Base-by-base conservation (phyloP, 2,329 filamentous ascomycete genomes). In the Ceratocystis alfenasii region DNA sequence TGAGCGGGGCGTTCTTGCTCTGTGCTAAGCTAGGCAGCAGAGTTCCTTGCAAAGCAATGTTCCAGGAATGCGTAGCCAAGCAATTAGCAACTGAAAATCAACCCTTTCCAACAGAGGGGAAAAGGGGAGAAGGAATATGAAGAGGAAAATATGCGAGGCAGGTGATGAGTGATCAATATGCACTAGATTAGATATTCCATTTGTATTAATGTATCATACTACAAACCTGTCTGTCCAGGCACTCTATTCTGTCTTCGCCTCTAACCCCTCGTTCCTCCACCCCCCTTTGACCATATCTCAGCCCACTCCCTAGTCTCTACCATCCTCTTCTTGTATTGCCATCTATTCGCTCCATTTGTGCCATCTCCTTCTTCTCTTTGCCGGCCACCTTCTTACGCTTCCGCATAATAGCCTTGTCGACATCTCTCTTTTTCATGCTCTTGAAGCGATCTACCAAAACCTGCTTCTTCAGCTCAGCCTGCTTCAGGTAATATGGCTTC, bases 1-100 rank as follows among this genome's bases (percentile, higher is more conserved):
- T 99, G 65, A 96, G 91, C 74, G 94, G 94, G 0, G 95, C 94
- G 0, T 99, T 99, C 74, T 76, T 99, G 72, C 79, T 99, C 20
- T 99, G 94, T 75, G 92, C 94, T 0, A 83, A 86, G 70, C 74
- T 99, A 68, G 91, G 90, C 2, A 96, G 90, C 74, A 82, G 84
- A 69, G 92, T 99, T 2, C 80, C 80, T 66, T 96, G 93, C 71
- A 84, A 87, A 69, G 85, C 88, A 67, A 76, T 99, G 77, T 99
- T 99, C 74, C 79, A 81, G 66, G 76, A 82, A 22, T 65, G 64
- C 62, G 66, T 68, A 28, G 33, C 60, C 33, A 44, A 36, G 45
- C 45, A 64, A 44, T 53, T 55, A n/a, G 55, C 55, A 8, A 12
- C 59, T 12, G 33, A 7, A 33, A 33, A 33, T 33, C 30, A 33